Conservation (phyloP, 345 rosid species). For the Pelargonium nanum region DNA sequence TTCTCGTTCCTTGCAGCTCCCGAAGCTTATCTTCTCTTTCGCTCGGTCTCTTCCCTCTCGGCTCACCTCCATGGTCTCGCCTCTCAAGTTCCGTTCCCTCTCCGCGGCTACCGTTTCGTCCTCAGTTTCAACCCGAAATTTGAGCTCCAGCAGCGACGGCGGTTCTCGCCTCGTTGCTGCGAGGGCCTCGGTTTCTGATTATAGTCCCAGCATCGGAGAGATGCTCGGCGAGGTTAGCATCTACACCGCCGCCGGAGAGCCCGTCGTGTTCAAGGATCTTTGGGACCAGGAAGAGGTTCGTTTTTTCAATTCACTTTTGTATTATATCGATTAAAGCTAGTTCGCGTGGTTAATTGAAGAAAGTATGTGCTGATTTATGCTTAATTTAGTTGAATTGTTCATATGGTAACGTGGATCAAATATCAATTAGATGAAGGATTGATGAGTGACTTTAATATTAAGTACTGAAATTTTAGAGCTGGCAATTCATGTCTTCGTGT, state of each 20-base stretch:
- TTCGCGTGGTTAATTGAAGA: neutral
- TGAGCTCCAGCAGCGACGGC: neutral
- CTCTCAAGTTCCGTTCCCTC: slow-evolving; percentile 1
- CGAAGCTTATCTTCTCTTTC: neutral
- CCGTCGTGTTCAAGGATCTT: slow-evolving; percentile 55
- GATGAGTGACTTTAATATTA: neutral
- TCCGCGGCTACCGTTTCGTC: neutral
- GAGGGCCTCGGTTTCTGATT: slow-evolving; percentile 32
- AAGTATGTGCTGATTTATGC: no score
- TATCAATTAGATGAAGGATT: neutral
- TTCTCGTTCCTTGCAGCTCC: neutral
- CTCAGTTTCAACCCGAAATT: neutral
- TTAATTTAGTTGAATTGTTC: no score
- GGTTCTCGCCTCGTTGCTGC: slow-evolving; percentile 12
- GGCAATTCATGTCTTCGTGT: neutral
- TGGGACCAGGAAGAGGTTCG: slow-evolving; percentile 79
- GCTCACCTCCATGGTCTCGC: neutral
- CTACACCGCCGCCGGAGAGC: slow-evolving; percentile 53
- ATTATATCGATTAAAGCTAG: neutral
- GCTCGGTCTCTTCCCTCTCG: neutral
- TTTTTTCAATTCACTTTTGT: neutral
- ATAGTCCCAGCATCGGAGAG: slow-evolving; percentile 26
- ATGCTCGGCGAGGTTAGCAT: slow-evolving; percentile 50
- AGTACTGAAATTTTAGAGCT: neutral
- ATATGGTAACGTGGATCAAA: no score